Evolutionary conservation across 306 rosid genomes (phyloP).

Genomic region (Malus sieversii): DNA sequence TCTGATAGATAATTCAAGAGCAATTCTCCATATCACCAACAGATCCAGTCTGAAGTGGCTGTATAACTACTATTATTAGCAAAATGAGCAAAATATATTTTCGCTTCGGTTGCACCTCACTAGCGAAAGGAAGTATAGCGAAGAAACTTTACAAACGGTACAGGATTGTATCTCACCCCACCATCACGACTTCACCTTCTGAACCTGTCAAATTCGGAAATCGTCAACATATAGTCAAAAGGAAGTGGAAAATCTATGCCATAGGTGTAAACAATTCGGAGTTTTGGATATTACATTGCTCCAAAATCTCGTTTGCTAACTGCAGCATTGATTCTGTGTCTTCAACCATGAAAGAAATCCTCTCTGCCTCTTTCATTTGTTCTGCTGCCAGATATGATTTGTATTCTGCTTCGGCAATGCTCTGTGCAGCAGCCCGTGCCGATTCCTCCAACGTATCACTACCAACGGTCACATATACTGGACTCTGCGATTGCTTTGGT

Average conservation of each 20-base stretch:
- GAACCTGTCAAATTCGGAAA: slow-evolving; percentile 25
- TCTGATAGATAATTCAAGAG: not conserved
- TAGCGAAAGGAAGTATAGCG: not conserved
- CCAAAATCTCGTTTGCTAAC: slow-evolving; percentile 25
- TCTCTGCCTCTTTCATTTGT: slow-evolving; percentile 33
- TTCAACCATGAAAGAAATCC: slow-evolving; percentile 28
- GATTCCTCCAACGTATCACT: slow-evolving; percentile 20
- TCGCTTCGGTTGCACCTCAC: not conserved
- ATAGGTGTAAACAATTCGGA: not conserved
- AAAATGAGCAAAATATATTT: not conserved
- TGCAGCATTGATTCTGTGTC: slow-evolving; percentile 22
- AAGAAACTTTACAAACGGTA: slow-evolving; percentile 28
- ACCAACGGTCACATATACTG: not conserved
- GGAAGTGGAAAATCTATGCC: not conserved
- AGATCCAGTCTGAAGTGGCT: not conserved
- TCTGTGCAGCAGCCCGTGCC: slow-evolving; percentile 24
- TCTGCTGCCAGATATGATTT: slow-evolving; percentile 32
- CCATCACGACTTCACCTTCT: slow-evolving; percentile 18
- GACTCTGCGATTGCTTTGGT: slow-evolving; percentile 3
- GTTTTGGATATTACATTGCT: slow-evolving; percentile 20
- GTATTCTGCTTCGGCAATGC: slow-evolving; percentile 39
- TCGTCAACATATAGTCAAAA: not conserved
- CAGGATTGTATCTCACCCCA: not conserved
- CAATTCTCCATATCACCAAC: not conserved
- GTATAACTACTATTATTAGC: not conserved